phyloP scores from a whole-genome alignment of 2,329 filamentous ascomycete species.

The Nothopassalora personata region DNA sequence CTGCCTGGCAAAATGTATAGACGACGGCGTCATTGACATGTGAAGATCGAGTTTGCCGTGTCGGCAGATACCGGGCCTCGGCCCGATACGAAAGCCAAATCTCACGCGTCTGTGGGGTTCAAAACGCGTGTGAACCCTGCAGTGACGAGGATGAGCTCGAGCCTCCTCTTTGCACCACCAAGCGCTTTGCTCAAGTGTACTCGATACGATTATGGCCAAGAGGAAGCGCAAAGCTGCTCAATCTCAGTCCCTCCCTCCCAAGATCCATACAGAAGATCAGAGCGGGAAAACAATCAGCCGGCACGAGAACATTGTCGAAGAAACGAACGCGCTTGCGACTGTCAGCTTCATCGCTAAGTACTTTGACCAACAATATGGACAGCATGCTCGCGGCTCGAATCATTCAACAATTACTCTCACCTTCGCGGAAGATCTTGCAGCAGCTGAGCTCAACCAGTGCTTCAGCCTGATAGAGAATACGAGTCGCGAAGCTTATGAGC shows the following conservation, averaged over 20 bases:
- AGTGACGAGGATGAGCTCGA: background rate
- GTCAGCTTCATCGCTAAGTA: constrained; percentile 13
- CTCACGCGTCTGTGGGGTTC: background rate
- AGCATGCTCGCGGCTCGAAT: background rate
- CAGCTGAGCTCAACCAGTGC: constrained; percentile 41
- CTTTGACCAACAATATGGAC: background rate
- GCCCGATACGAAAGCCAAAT: background rate
- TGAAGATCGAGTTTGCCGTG: background rate
- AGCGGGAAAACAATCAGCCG: background rate
- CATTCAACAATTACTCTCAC: background rate
- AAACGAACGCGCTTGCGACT: constrained; percentile 12
- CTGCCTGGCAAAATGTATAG: background rate
- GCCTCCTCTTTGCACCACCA: background rate
- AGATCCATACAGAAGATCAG: background rate
- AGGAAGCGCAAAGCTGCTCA: constrained; percentile 8
- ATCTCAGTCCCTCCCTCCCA: background rate
- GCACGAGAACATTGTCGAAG: constrained; percentile 8
- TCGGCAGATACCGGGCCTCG: background rate
- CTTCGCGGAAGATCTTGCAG: constrained; percentile 4
- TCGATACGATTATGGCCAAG: constrained; percentile 12
- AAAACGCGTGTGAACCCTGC: background rate
- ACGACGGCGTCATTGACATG: background rate
- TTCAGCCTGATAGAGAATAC: constrained; percentile 57
- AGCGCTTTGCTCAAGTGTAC: background rate
- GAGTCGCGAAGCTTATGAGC: constrained; percentile 59